Evolutionary conservation across 345 rosid species (phyloP).

Genomic region (Geranium rotundifolium): DNA sequence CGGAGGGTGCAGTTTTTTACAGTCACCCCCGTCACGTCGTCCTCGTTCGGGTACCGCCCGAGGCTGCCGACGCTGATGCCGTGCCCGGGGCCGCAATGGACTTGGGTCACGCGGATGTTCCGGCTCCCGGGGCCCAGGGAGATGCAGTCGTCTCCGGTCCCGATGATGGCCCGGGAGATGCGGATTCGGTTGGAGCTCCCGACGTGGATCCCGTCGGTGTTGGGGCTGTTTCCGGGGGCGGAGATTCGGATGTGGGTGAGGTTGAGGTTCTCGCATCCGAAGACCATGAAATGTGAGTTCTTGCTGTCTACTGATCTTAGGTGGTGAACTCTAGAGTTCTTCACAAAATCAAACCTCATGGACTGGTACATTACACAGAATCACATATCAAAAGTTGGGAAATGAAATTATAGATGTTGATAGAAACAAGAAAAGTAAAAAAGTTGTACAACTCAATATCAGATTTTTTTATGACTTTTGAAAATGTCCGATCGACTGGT

Average conservation of each 20-base stretch:
- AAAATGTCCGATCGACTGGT: no score
- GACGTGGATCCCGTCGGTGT: constrained; percentile 21
- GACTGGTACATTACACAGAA: background rate
- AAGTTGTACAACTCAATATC: no score
- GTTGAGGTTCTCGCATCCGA: constrained; percentile 7
- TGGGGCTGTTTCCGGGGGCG: constrained; percentile 7
- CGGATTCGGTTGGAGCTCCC: constrained; percentile 11
- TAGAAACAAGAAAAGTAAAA: no score
- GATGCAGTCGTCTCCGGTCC: constrained; percentile 19
- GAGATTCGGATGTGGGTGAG: constrained; percentile 1
- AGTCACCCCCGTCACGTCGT: constrained; percentile 5
- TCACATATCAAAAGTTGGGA: no score
- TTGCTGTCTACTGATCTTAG: constrained; percentile 5
- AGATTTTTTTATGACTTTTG: no score
- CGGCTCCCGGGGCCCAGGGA: constrained; percentile 18
- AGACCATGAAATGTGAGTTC: constrained; percentile 11
- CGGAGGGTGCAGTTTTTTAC: constrained; percentile 9
- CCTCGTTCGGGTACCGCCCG: constrained; percentile 8
- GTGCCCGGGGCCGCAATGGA: constrained; percentile 13
- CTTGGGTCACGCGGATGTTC: background rate
- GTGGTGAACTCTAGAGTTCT: background rate
- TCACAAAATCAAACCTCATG: background rate
- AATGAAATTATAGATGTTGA: no score
- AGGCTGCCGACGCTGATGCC: constrained; percentile 19
- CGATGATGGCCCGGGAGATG: constrained; percentile 2